Percentiles rank a stretch among this genome's conserved stretches.
phyloP scores from a whole-genome alignment of 768 basidiomycete genomes.

The Lyophyllum shimeji region DNA sequence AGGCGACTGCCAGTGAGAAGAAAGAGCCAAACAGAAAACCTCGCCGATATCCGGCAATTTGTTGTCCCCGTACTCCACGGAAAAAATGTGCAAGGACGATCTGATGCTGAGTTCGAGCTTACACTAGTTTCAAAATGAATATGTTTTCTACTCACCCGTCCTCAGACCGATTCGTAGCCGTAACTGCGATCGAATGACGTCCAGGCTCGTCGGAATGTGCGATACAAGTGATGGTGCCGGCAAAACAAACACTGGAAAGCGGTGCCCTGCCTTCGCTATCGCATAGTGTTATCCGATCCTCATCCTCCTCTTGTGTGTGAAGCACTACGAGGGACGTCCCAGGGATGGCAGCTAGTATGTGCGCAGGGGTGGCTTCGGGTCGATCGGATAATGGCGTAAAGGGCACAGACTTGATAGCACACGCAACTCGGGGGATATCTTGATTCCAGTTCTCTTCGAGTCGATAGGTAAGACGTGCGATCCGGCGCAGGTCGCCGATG shows the following conservation, averaged over 20 bases:
- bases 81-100: not conserved
- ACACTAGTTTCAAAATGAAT: not conserved
- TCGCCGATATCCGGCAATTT: not conserved
- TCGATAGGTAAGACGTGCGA: conserved; percentile 10
- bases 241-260: not conserved
- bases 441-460: conserved; percentile 12
- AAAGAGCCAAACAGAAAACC: not conserved
- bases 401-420: conserved; percentile 6
- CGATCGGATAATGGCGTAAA: not conserved
- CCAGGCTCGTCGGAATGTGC: conserved; percentile 8
- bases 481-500: conserved; percentile 5
- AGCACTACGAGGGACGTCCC: conserved; percentile 12
- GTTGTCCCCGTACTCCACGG: not conserved
- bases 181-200: conserved; percentile 6
- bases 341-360: conserved; percentile 14
- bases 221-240: not conserved
- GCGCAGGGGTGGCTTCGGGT: not conserved
- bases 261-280: conserved; percentile 7
- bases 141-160: not conserved
- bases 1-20: not conserved
- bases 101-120: not conserved
- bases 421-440: conserved; percentile 2
- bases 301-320: not conserved
- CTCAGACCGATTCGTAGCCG: not conserved
- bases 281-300: not conserved